Base-by-base conservation (phyloP, 192 early-diverging fungal species). In the Gamsiella multidivaricata region DNA sequence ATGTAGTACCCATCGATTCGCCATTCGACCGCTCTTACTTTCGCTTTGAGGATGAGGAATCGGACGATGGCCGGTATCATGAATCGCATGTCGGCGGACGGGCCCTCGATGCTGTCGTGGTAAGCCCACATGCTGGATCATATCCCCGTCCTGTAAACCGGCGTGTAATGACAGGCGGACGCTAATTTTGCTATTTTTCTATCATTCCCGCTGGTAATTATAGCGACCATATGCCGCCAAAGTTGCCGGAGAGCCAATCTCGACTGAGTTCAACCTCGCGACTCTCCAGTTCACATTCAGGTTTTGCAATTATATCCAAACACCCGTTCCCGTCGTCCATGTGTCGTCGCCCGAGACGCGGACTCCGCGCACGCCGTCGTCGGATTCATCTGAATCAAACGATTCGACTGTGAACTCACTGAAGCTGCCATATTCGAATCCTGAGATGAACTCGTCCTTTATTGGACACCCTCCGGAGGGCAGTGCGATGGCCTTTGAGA, bases 161-260 rank as follows among this genome's bases (percentile, higher is more conserved):
- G 37, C 57, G 25, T 31, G 33, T 17, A 17, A 33, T 65, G 23
- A 54, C 23, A 41, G 7, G 8, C 39, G 7, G 39, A 41, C 39
- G 7, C 14, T 41, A 7, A 10, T 41, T 41, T 41, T 43, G 22
- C 25, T 26, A 17, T 46, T 41, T 34, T 36, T 45, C 20, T 57
- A 49, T 32, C 43, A 17, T n/a, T 5, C 26, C n/a, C 25, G 47
- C 49, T 20, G 33, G n/a, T 17, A 46, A 33, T 49, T 23, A 41
- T 61, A 88, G 85, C 86, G 94, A 18, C 92, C 93, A 1, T 95
- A 92, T 81, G 94, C 93, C 7, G 83, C 91, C 17, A 91, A 93
- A 52, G 70, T 92, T 9, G 87, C 92, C 0, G 94, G 94, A 31
- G 82, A 65, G 43, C 94, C 94, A 12, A 69, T 83, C 18, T 36